Percentiles rank a stretch among this genome's conserved stretches.
These are phyloP conservation scores for Penicillium paneum DNA, from an alignment of 2,329 filamentous ascomycete species.

Conservation along the genomic window DNA sequence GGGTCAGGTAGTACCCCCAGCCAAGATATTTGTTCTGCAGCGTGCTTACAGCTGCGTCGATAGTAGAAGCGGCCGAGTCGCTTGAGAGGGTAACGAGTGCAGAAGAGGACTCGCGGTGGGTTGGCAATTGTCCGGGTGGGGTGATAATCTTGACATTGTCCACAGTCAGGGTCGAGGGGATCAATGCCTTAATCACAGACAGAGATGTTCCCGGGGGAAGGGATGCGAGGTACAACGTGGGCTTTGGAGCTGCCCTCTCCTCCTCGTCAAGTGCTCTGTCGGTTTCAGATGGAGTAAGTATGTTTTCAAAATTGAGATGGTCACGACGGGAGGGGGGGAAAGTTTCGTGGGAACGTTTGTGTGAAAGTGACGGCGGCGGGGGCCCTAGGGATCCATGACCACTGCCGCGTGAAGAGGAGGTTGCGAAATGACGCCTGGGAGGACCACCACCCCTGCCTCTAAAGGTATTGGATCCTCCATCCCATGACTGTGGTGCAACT, in stretches of 20 bases:
- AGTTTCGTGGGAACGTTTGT: conserved; percentile 46
- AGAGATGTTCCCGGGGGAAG: conserved; percentile 53
- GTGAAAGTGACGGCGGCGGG: conserved; percentile 38
- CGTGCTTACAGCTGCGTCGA: conserved; percentile 73
- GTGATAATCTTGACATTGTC: conserved; percentile 72
- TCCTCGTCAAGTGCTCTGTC: conserved; percentile 42
- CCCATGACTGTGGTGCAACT: conserved; percentile 16
- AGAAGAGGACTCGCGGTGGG: conserved; percentile 67
- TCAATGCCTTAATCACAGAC: conserved; percentile 49
- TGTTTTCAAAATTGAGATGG: conserved; percentile 38
- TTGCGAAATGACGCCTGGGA: conserved; percentile 62
- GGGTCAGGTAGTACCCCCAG: conserved; percentile 74
- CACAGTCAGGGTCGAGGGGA: conserved; percentile 58
- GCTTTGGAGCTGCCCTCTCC: conserved; percentile 51
- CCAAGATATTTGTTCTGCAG: conserved; percentile 83
- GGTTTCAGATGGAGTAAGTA: conserved; percentile 43
- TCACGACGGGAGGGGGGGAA: conserved; percentile 42
- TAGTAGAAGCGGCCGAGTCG: conserved; percentile 77
- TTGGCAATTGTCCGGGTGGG: conserved; percentile 45
- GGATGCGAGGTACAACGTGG: conserved; percentile 54
- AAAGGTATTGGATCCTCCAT: conserved; percentile 26
- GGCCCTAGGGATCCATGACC: conserved; percentile 50
- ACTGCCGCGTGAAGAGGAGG: conserved; percentile 46
- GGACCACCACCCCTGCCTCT: conserved; percentile 38
- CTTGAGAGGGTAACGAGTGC: conserved; percentile 78